Conservation (phyloP, 305 asterid species). For the Fraxinus floribunda region DNA sequence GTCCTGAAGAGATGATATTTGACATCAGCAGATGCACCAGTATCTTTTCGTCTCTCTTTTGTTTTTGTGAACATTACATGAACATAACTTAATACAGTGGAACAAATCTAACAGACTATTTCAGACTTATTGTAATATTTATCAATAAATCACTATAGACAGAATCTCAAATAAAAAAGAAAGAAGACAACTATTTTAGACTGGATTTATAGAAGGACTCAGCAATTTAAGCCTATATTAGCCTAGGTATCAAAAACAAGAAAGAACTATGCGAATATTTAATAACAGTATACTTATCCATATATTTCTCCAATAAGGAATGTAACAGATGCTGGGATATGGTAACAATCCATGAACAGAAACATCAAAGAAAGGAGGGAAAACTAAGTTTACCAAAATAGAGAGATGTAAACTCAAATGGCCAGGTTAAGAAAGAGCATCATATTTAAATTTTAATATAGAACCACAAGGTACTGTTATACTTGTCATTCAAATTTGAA, state of each 20-base stretch:
- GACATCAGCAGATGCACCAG: not conserved
- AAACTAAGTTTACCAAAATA: not conserved
- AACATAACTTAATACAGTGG: not conserved
- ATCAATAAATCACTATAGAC: not conserved
- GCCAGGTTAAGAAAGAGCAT: not conserved
- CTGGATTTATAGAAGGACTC: not conserved
- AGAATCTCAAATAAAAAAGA: not conserved
- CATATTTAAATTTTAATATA: not conserved
- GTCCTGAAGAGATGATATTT: conserved; percentile 49
- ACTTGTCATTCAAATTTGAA: not conserved
- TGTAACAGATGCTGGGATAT: not conserved
- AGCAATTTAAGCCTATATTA: not conserved
- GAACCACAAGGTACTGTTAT: not conserved
- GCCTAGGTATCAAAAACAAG: not conserved
- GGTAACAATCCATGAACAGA: not conserved
- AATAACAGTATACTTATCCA: not conserved
- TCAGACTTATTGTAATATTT: not conserved
- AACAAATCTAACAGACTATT: not conserved
- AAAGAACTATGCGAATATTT: not conserved
- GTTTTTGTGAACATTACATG: not conserved
- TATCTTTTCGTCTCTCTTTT: not conserved
- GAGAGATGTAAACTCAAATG: not conserved
- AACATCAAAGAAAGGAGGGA: not conserved
- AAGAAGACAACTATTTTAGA: not conserved
- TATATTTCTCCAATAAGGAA: not conserved